phyloP scores from a whole-genome alignment of 306 rosid species.

The Corylus avellana region DNA sequence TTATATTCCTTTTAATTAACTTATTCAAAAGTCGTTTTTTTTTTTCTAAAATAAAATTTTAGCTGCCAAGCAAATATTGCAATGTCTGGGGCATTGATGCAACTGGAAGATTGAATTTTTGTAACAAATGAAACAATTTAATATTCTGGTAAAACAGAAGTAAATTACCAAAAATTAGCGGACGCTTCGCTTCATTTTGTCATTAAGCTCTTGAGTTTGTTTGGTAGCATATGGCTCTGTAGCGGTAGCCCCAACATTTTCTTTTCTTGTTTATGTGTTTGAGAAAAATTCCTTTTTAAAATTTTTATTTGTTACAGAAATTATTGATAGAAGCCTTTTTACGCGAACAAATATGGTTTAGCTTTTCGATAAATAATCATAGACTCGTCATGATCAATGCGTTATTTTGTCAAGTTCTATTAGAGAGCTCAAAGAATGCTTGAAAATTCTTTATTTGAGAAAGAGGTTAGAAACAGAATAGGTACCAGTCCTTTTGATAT shows the following conservation, averaged over 20 bases:
- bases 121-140: background rate
- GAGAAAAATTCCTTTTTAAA: no score
- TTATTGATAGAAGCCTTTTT: background rate
- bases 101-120: background rate
- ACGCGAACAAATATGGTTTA: background rate
- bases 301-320: background rate
- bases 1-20: no score
- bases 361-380: background rate
- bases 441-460: background rate
- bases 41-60: background rate
- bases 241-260: no score
- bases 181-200: no score
- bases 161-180: background rate
- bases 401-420: background rate
- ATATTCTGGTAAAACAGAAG: background rate
- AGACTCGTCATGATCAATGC: background rate
- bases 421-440: background rate
- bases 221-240: no score
- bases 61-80: background rate
- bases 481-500: background rate
- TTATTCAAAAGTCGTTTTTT: background rate
- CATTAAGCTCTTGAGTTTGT: no score
- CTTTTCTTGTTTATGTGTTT: no score
- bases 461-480: background rate
- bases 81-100: background rate